Percentiles rank a stretch among this genome's conserved stretches.
Evolutionary conservation across 257 asterid genomes (phyloP).

Genomic region (Solanum appendiculatum): DNA sequence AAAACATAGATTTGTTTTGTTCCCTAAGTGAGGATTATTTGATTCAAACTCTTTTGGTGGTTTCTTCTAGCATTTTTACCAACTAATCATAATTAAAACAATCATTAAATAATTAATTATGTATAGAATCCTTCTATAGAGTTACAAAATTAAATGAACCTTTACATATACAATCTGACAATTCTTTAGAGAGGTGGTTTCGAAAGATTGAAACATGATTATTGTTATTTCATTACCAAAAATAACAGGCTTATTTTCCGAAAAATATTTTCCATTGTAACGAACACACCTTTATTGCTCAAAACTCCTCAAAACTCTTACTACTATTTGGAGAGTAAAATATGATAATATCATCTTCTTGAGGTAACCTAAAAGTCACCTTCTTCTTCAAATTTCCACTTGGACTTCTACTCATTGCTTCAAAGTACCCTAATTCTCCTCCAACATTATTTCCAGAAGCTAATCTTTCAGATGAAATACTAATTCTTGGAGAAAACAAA

Average conservation of each 20-base stretch:
- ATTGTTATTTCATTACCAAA: too few species aligned
- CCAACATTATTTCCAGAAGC: neutral
- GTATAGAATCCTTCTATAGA: neutral
- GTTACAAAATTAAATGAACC: neutral
- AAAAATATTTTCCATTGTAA: too few species aligned
- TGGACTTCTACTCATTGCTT: neutral
- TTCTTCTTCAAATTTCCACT: slow-evolving; percentile 10
- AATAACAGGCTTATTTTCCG: too few species aligned
- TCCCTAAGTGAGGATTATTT: neutral
- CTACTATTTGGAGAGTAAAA: neutral
- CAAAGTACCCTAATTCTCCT: neutral
- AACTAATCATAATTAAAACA: neutral
- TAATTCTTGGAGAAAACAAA: neutral
- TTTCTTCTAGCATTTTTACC: neutral
- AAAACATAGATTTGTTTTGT: neutral
- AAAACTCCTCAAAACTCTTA: neutral
- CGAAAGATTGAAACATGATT: neutral
- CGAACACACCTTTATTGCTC: neutral
- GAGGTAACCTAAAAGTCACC: slow-evolving; percentile 26
- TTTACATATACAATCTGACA: too few species aligned
- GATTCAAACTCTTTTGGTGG: neutral
- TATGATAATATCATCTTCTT: slow-evolving; percentile 3
- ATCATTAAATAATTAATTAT: neutral
- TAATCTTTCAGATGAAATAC: neutral
- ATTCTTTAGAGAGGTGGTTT: neutral